Conservation (phyloP, 2,329 filamentous ascomycete species). For the Coleophoma cylindrospora region DNA sequence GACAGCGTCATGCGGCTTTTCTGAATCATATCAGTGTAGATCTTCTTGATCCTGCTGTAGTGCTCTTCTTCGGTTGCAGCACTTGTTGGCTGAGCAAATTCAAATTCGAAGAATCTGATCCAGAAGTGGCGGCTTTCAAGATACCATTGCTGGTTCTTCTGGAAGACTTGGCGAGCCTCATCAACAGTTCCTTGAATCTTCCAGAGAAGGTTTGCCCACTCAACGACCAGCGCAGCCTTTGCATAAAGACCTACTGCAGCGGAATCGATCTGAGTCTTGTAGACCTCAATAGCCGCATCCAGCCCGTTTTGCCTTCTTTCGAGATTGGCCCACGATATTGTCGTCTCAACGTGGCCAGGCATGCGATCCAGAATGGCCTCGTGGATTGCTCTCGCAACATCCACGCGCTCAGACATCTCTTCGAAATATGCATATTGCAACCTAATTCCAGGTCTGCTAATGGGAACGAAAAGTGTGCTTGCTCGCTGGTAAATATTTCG, state of each 20-base stretch:
- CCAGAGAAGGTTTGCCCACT: constrained; percentile 85
- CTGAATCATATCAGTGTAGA: constrained; percentile 69
- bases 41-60: constrained; percentile 70
- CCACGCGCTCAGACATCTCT: constrained; percentile 72
- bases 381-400: constrained; percentile 81
- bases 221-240: constrained; percentile 81
- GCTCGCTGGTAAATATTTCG: constrained; percentile 90
- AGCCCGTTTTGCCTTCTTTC: constrained; percentile 78
- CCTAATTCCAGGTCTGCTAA: constrained; percentile 77
- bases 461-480: constrained; percentile 77
- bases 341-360: constrained; percentile 80
- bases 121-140: constrained; percentile 84
- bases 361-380: constrained; percentile 70
- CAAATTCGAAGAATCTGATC: constrained; percentile 83
- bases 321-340: constrained; percentile 82
- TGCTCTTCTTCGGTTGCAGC: constrained; percentile 59
- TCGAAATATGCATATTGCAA: constrained; percentile 94
- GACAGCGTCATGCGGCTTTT: constrained; percentile 65
- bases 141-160: constrained; percentile 79
- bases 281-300: constrained; percentile 78
- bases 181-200: constrained; percentile 76
- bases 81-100: constrained; percentile 74
- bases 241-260: constrained; percentile 68
- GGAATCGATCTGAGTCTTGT: constrained; percentile 75
- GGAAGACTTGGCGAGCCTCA: constrained; percentile 79